phyloP scores from a whole-genome alignment of 108 stramenopile genomes.

The Bacterosira constricta region DNA sequence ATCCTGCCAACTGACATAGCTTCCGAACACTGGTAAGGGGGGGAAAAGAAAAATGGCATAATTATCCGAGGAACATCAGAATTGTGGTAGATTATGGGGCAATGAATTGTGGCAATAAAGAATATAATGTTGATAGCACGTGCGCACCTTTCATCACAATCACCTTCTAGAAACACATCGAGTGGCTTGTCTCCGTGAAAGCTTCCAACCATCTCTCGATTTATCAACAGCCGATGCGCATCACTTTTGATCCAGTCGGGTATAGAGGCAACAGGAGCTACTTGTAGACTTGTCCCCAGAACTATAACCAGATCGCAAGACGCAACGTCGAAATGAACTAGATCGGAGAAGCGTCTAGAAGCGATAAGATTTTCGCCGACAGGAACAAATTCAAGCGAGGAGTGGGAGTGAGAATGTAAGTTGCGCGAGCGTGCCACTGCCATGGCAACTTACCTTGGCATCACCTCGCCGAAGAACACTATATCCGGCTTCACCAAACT shows the following conservation, averaged over 20 bases:
- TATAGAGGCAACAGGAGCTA: slow-evolving; percentile 77
- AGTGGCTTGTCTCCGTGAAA: slow-evolving; percentile 5
- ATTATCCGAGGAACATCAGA: too few species aligned
- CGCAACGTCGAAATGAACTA: slow-evolving; percentile 62
- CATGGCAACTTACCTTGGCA: too few species aligned
- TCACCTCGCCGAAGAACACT: slow-evolving; percentile 93
- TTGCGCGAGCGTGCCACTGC: too few species aligned
- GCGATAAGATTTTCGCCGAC: too few species aligned
- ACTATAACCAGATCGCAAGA: slow-evolving; percentile 76
- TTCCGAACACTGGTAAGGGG: slow-evolving; percentile 32
- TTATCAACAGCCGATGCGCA: slow-evolving; percentile 22
- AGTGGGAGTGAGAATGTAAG: too few species aligned
- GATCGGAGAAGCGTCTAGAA: slow-evolving; percentile 59
- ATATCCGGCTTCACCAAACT: slow-evolving; percentile 93
- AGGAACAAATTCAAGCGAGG: too few species aligned
- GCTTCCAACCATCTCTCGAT: slow-evolving; percentile 40
- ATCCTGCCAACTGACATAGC: slow-evolving; percentile 29
- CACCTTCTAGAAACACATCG: slow-evolving; percentile 43
- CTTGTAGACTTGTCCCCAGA: slow-evolving; percentile 85
- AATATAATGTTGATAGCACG: too few species aligned
- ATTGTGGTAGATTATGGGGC: too few species aligned
- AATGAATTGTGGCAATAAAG: too few species aligned
- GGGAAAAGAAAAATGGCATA: neutral
- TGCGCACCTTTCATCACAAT: slow-evolving; percentile 38
- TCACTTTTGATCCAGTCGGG: slow-evolving; percentile 28